phyloP scores from a whole-genome alignment of 805 yeast genomes.

The Cyberlindnera suaveolens region DNA sequence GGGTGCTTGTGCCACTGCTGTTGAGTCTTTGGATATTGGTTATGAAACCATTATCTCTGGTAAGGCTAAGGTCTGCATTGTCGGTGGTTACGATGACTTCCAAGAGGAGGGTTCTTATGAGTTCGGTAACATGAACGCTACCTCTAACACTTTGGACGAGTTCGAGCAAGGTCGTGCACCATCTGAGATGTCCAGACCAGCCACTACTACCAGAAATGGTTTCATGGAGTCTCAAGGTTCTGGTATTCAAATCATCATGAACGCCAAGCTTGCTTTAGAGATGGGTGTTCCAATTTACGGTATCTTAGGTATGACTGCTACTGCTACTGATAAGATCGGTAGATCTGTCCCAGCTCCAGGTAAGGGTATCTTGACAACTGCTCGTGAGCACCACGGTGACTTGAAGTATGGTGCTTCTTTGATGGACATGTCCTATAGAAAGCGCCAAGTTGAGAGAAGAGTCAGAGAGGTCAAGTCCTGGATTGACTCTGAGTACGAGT shows the following conservation, averaged over 20 bases:
- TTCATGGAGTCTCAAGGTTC: constrained; percentile 99
- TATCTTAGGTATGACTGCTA: constrained; percentile 87
- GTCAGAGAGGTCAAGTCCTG: constrained; percentile 70
- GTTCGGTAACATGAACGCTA: constrained; percentile 98
- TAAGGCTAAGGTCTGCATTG: constrained; percentile 92
- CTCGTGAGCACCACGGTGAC: constrained; percentile 84
- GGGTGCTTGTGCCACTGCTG: constrained; percentile 99
- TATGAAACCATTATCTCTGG: constrained; percentile 88
- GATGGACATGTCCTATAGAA: constrained; percentile 87
- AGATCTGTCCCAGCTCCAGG: constrained; percentile 99
- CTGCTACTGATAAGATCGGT: constrained; percentile 98
- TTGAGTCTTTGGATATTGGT: constrained; percentile 96
- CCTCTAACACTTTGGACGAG: constrained; percentile 85
- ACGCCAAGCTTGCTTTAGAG: constrained; percentile 84
- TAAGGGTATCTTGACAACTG: constrained; percentile 97
- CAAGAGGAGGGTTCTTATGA: constrained; percentile 98
- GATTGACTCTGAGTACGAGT: constrained; percentile 76
- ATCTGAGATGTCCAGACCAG: constrained; percentile 96
- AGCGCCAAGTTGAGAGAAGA: constrained; percentile 82
- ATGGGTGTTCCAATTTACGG: constrained; percentile 99
- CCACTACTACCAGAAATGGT: constrained; percentile 93
- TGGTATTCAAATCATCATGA: constrained; percentile 95
- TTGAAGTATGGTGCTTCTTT: constrained; percentile 74
- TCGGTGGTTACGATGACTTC: constrained; percentile 99
- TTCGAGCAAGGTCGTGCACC: constrained; percentile 96